Percentiles rank a stretch among this genome's conserved stretches.
These are phyloP conservation scores for Thielaviopsis cerberus DNA, from an alignment of 2,329 filamentous ascomycete species.

Conservation along the genomic window DNA sequence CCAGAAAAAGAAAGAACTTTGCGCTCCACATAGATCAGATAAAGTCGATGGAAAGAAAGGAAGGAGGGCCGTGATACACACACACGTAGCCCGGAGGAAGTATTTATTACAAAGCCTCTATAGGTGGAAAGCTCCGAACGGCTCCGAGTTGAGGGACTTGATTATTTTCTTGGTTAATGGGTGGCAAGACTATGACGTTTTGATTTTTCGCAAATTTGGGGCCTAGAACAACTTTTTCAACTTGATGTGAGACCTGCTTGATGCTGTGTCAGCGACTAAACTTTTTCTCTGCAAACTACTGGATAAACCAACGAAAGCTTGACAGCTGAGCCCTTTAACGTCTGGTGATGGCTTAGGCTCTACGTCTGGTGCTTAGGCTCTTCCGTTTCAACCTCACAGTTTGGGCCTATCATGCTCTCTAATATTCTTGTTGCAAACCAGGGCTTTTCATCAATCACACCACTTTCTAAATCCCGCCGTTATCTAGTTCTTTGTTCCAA, in stretches of 20 bases:
- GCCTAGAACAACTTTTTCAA: neutral
- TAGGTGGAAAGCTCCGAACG: neutral
- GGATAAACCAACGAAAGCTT: neutral
- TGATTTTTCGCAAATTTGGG: no score
- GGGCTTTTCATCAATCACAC: neutral
- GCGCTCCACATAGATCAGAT: no score
- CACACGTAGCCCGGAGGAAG: neutral
- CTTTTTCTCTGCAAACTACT: neutral
- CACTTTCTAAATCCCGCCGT: neutral
- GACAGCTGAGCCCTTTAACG: neutral
- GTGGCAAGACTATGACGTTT: no score
- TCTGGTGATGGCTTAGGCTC: neutral
- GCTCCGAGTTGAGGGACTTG: neutral
- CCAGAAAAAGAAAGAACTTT: no score
- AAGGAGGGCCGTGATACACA: neutral
- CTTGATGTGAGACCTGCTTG: neutral
- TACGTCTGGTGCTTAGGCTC: neutral
- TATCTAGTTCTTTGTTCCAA: neutral
- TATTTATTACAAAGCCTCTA: neutral
- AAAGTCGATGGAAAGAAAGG: neutral
- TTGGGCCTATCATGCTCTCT: neutral
- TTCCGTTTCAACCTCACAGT: neutral
- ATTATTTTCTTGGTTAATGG: neutral
- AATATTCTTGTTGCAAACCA: neutral
- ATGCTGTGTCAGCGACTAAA: neutral